Base-by-base conservation (phyloP, 192 early-diverging fungal species). In the Chytriomyces sp. region DNA sequence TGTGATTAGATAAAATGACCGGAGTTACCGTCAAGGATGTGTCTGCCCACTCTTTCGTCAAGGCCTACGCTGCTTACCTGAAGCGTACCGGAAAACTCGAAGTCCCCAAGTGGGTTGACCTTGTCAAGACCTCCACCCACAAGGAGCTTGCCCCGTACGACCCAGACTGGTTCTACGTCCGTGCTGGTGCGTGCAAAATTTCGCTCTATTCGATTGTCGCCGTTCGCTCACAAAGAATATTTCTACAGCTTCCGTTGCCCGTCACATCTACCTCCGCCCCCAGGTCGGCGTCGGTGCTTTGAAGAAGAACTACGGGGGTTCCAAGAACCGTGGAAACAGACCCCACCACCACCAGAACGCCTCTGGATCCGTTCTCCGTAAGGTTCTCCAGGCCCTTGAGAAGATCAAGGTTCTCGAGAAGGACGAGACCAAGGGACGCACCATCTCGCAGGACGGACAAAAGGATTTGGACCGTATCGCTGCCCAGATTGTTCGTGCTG, bases 161-260 rank as follows among this genome's bases (percentile, higher is more conserved):
- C 83, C 92, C 94, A 64, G 98, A 99, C 90, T 99, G 97, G 97
- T 99, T 92, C 93, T 99, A 97, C 90, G 85, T 97, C 74, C 96
- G 96, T 79, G 95, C 96, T 78, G 94, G 93, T 94, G 83, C 70
- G 87, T 11, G 26, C 48, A 26, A n/a, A 26, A 24, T 60, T 23
- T 26, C 26, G 16, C n/a, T n/a, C 28, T 3, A 47, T n/a, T 80
- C 0, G 13, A 66, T 61, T 79, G 2, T 24, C 50, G 11, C 8
- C 11, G 13, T 68, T 47, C 47, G 20, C 64, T 72, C 48, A 43
- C 61, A 2, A n/a, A n/a, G 53, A 20, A 57, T 35, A 35, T 35
- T 35, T 57, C 49, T 70, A 5, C 48, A 80, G 79, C 81, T 85
- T 95, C 96, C 61, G 91, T 94, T 81, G 98, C 98, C 81, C 96